Conservation (phyloP, 768 basidiomycete genomes). For the Agrocybe praecox region DNA sequence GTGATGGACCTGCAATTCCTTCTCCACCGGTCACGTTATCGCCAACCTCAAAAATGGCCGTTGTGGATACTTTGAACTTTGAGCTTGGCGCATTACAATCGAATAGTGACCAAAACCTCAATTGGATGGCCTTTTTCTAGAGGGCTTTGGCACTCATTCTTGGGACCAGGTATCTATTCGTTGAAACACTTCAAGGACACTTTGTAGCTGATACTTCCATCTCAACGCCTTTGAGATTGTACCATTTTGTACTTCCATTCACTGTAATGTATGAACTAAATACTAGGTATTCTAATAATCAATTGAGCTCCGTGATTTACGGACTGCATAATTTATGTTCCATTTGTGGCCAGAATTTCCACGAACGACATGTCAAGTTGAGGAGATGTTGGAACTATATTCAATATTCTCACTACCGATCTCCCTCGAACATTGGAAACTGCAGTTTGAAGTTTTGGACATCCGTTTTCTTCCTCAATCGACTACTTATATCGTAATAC, state of each 20-base stretch:
- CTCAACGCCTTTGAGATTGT: not conserved
- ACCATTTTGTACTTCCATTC: no score
- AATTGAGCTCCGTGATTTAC: no score
- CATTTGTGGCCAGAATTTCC: no score
- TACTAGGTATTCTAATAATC: no score
- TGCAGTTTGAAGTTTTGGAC: no score
- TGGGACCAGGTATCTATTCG: no score
- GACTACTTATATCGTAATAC: no score
- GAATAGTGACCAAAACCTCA: slow-evolving; percentile 35
- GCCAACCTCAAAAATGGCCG: slow-evolving; percentile 40
- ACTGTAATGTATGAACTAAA: no score
- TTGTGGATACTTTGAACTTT: slow-evolving; percentile 48
- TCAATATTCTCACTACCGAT: no score
- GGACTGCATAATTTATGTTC: no score
- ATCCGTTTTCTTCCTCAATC: no score
- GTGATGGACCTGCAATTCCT: slow-evolving; percentile 29
- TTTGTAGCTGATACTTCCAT: not conserved
- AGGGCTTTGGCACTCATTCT: not conserved
- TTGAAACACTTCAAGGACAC: not conserved
- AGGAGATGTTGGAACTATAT: not conserved
- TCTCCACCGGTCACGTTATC: slow-evolving; percentile 22
- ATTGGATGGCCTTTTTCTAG: slow-evolving; percentile 54
- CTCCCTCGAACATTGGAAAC: not conserved
- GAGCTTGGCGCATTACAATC: slow-evolving; percentile 49
- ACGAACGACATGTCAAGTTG: no score